Evolutionary conservation across 257 asterid genomes (phyloP).

Genomic region (Rehmannia glutinosa): DNA sequence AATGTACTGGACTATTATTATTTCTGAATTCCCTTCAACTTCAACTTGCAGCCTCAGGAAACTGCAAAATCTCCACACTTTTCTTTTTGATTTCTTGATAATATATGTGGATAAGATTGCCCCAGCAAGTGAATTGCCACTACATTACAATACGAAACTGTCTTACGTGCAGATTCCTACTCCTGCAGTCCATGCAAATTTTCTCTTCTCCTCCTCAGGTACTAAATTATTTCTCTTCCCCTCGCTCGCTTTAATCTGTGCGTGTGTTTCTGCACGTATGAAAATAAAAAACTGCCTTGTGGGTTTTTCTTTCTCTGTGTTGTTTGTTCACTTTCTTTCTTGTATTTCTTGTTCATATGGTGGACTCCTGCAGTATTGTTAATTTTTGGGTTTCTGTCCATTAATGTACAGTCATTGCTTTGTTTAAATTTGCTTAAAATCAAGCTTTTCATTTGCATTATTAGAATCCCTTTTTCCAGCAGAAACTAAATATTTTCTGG

Average conservation of each 20-base stretch:
- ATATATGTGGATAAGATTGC: constrained; percentile 30
- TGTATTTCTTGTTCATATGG: too few relatives aligned
- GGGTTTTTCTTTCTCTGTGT: too few relatives aligned
- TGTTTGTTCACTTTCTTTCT: too few relatives aligned
- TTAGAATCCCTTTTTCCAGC: too few relatives aligned
- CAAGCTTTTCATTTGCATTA: too few relatives aligned
- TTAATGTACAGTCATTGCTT: too few relatives aligned
- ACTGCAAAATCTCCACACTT: constrained; percentile 8
- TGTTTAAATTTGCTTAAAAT: too few relatives aligned
- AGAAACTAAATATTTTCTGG: too few relatives aligned
- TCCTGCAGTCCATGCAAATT: constrained; percentile 21
- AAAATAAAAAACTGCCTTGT: too few relatives aligned
- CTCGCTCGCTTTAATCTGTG: background rate
- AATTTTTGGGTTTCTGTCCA: too few relatives aligned
- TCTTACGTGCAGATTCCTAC: constrained; percentile 4
- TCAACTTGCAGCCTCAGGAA: constrained; percentile 18
- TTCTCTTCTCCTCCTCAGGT: constrained; percentile 7
- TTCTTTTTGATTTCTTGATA: constrained; percentile 20
- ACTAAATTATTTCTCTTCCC: background rate
- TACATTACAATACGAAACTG: background rate
- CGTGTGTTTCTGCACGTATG: background rate
- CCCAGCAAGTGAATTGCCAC: background rate
- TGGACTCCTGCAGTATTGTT: too few relatives aligned
- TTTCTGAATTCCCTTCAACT: constrained; percentile 13
- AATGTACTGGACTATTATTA: too few relatives aligned